phyloP scores from a whole-genome alignment of 2,329 filamentous ascomycete genomes.

The Fonsecaea multimorphosa region DNA sequence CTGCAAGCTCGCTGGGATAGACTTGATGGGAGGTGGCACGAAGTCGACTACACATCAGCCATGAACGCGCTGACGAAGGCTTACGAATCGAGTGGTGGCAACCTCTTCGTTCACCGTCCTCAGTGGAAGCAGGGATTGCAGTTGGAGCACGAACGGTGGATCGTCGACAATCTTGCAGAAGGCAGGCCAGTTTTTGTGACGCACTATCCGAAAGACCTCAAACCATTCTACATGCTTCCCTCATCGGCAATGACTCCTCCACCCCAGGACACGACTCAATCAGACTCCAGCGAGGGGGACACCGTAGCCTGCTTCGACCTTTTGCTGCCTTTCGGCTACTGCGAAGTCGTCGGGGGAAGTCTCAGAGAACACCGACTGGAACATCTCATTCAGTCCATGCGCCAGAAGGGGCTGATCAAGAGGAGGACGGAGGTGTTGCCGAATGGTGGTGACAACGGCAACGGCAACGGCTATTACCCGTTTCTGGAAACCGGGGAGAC shows the following conservation, averaged over 20 bases:
- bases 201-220: conserved; percentile 84
- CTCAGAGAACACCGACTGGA: conserved; percentile 82
- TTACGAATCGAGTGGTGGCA: conserved; percentile 53
- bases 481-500: conserved; percentile 48
- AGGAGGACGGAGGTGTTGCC: conserved; percentile 25
- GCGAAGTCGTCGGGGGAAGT: conserved; percentile 86
- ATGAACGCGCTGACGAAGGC: conserved; percentile 71
- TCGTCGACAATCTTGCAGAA: conserved; percentile 71
- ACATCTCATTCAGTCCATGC: conserved; percentile 73
- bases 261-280: conserved; percentile 1
- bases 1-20: conserved; percentile 70
- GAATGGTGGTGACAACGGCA: conserved; percentile 13
- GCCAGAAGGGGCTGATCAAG: conserved; percentile 65
- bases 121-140: conserved; percentile 77
- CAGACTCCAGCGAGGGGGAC: conserved; percentile 36
- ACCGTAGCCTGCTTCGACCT: conserved; percentile 93
- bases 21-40: conserved; percentile 72
- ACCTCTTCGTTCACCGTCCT: conserved; percentile 70
- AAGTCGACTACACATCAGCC: conserved; percentile 81
- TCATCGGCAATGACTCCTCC: conserved; percentile 43
- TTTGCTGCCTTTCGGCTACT: conserved; percentile 76
- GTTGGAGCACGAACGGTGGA: conserved; percentile 89
- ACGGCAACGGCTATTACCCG: conserved; percentile 47
- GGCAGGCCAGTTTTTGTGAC: conserved; percentile 84
- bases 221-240: conserved; percentile 88